A percentile compares a stretch with the other conserved stretches of the same genome.
Conservation (phyloP, 208 protist genomes). For the Leishmania major region DNA sequence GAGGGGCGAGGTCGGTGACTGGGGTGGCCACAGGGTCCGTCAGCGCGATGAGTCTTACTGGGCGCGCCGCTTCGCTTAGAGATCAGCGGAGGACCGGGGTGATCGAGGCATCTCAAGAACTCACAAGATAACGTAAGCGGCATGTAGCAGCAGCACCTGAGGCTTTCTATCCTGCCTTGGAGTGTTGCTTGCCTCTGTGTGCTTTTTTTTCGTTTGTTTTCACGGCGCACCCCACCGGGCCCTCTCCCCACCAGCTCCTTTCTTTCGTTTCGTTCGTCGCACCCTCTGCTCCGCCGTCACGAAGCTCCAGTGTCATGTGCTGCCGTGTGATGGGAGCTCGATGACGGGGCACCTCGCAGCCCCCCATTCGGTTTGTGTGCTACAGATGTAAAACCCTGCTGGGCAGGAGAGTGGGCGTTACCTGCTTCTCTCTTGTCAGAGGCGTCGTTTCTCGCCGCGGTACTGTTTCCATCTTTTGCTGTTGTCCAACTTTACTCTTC, state of each 20-base stretch:
- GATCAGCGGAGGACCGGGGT: background rate
- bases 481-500: background rate
- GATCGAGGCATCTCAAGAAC: background rate
- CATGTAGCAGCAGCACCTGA: background rate
- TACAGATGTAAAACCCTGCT: background rate
- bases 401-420: background rate
- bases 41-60: background rate
- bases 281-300: background rate
- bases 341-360: background rate
- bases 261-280: background rate
- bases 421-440: background rate
- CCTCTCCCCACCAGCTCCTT: background rate
- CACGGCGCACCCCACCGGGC: background rate
- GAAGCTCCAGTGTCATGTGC: background rate
- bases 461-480: background rate
- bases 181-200: background rate
- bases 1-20: background rate
- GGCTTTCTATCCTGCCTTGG: background rate
- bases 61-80: background rate
- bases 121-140: background rate
- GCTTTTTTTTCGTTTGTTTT: background rate
- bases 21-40: background rate
- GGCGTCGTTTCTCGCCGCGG: background rate
- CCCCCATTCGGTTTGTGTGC: background rate
- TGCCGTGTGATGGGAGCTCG: background rate